Evolutionary conservation across 2,329 filamentous ascomycete species (phyloP), one percentile per base, ranked within the genome.

Genomic region (Fusarium setosum): DNA sequence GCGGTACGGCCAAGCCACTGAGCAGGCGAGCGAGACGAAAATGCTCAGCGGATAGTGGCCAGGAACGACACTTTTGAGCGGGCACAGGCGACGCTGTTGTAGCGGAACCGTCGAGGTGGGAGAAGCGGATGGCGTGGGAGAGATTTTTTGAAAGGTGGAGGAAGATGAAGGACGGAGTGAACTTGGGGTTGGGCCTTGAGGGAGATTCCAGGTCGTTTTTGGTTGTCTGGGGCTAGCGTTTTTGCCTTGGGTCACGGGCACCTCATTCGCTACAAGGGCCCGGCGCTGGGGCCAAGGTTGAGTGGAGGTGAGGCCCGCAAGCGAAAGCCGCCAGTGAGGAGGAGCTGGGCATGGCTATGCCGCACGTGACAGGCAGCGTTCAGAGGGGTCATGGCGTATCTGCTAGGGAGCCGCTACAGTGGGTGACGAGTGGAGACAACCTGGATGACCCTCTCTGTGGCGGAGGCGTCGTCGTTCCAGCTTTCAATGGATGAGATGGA

Each of bases 181-280:
- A 31, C 35, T 55, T 48, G 63, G 63, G 63, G 56, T 67, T 63
- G 57, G 53, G 62, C 26, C 55, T 40, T 49, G 59, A 62, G 53
- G 37, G 63, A 61, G 54, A 52, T 53, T 56, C 47, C 50, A 61
- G 63, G 55, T 54, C 60, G 57, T 55, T 57, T 65, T 70, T 67
- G 45, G 56, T 68, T 68, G 53, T 65, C 55, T 57, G 66, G 62
- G 59, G 55, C 63, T 68, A 63, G 58, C 61, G 55, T 61, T 60
- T 64, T 61, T 67, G 29, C 41, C 24, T 45, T 49, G 55, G 60
- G 48, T 65, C 64, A 68, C 60, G 44, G 49, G 64, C 60, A 57
- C 57, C 34, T 65, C 47, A 67, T 67, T 68, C 64, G 64, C 64
- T 55, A 50, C 50, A 56, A 21, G 51, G 37, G 23, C 24, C 24